Base-by-base conservation (phyloP, 139 green algal genomes). In the Chara braunii region DNA sequence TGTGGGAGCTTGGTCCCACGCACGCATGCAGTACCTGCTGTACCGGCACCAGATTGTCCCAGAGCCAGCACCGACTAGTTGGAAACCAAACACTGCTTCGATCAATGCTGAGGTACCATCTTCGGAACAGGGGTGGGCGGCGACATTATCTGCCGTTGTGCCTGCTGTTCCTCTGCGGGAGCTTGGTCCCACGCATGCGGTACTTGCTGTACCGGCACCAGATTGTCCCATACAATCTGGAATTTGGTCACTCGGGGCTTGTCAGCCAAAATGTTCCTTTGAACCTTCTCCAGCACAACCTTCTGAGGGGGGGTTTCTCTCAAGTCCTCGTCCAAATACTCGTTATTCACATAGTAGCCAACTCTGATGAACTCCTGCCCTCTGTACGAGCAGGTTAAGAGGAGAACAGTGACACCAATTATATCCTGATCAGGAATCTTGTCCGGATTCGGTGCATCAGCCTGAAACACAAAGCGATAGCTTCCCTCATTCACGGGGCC, bases 331-430 rank as follows among this genome's bases (percentile, higher is more conserved):
- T 18, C 18, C 40, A 18, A 18, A 48, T 18, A 48, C 18, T 18
- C 18, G 40, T 18, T 26, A 48, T 48, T 18, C 40, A 48, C 86
- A 65, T 96, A 97, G 69, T 97, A 98, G 1, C 92, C 77, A 12
- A 84, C 64, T 18, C 74, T 30, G 31, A 85, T 75, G 62, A 85
- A 82, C 70, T 82, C 72, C 28, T 78, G n/a, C 26, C 51, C 50
- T 11, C 62, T 60, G 80, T 98, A 98, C 2, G 82, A 90, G 84
- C 92, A 98, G 2, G 90, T 95, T 3, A 98, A 83, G 43, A 98
- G 80, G 22, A 98, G 72, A 34, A 93, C 88, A 0, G 92, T 98
- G 0, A 96, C 88, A 26, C 92, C 92, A 3, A 96, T 61, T 22
- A 98, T 64, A 59, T 94, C 87, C 26, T 84, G 81, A 22, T 67